Evolutionary conservation across 306 rosid species (phyloP), one percentile per base, ranked within the genome.

Genomic region (Myrica gale): DNA sequence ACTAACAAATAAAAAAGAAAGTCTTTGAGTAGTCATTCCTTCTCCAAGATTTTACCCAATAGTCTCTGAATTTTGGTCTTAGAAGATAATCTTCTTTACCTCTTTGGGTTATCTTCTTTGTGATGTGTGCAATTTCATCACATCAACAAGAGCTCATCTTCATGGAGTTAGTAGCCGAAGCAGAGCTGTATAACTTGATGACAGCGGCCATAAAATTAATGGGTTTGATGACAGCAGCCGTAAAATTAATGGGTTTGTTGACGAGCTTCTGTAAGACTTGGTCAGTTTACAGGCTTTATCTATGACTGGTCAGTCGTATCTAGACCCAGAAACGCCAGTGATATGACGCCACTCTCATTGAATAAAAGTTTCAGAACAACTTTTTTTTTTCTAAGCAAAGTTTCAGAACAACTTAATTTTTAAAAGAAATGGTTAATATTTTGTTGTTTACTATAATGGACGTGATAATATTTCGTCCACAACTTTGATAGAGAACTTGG

Each of bases 401-500:
- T 32, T 32, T 32, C 37, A 32, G 37, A 32, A 32, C 37, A 32
- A 32, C 37, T 32, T 32, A 32, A 32, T 32, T 32, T 32, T 32
- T 32, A 32, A 32, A 32, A 32, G 37, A 32, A 32, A 32, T 32
- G 37, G 61, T 76, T 61, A 74, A 50, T 17, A 23, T 68, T 6
- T 48, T 42, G 51, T 23, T 72, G 7, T 57, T 54, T 65, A 37
- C 65, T 62, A 80, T 17, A 42, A 23, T 15, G 23, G 37, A 15
- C 69, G 58, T 53, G 46, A 75, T 58, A 41, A 9, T 11, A 32
- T 69, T 69, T 56, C 47, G 57, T 13, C 39, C 26, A 21, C 53
- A 76, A 48, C 43, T 45, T 67, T 16, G 62, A 23, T 65, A 96
- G 99, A 88, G 55, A 96, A 92, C 85, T n/a, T 90, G 85, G 69